Conservation (phyloP, 306 rosid genomes). For the Quercus agrifolia region DNA sequence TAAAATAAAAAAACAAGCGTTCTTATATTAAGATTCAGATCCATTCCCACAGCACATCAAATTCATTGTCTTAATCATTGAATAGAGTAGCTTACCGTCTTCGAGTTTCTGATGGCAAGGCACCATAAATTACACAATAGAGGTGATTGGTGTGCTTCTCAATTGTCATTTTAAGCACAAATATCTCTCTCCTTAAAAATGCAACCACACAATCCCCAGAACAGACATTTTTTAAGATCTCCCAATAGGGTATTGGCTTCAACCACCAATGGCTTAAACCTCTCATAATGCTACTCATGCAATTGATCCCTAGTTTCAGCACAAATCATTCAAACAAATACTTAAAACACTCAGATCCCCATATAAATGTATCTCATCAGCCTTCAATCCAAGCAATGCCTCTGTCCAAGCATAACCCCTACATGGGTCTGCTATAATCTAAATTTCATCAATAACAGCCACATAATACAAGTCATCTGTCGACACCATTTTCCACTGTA, state of each 20-base stretch:
- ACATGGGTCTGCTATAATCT: too few relatives aligned
- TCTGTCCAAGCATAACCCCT: too few relatives aligned
- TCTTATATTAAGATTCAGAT: conserved; percentile 84
- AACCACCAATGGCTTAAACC: conserved; percentile 91
- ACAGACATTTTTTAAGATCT: conserved; percentile 63
- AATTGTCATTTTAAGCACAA: too few relatives aligned
- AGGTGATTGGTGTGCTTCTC: too few relatives aligned
- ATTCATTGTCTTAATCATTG: conserved; percentile 76
- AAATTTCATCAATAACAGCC: conserved; percentile 82
- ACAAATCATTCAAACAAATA: conserved; percentile 64
- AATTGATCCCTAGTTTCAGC: conserved; percentile 79
- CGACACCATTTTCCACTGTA: conserved; percentile 87
- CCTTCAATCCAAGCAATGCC: too few relatives aligned
- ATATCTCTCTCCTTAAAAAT: too few relatives aligned
- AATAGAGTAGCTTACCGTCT: conserved; percentile 82
- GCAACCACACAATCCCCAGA: conserved; percentile 94
- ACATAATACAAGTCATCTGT: conserved; percentile 78
- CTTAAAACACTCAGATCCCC: conserved; percentile 88
- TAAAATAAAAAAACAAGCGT: conserved; percentile 27
- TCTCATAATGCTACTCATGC: conserved; percentile 63
- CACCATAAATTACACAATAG: too few relatives aligned
- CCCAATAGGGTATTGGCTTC: conserved; percentile 88
- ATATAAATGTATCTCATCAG: not conserved
- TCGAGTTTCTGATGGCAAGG: conserved; percentile 30
- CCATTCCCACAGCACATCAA: conserved; percentile 93